Evolutionary conservation across 1,284 basidiomycete genomes (phyloP), one percentile per base, ranked within the genome.

Genomic region (Schizopora paradoxa): DNA sequence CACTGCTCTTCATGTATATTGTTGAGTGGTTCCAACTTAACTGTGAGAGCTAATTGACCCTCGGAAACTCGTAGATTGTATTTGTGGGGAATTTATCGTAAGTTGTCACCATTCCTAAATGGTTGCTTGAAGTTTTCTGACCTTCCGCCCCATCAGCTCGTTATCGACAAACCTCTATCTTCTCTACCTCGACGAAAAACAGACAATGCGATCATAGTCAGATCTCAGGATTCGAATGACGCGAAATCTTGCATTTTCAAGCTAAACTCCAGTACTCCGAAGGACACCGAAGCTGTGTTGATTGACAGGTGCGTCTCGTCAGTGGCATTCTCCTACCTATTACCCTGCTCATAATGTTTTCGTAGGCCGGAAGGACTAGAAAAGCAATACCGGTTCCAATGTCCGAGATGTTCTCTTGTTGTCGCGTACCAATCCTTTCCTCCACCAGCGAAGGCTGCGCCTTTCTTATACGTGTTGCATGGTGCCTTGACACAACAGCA

Each of bases 51-150:
- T 56, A 28, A 56, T 51, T 35, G 25, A 51, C 14, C 54, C 54
- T 22, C 49, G 7, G 33, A 25, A 21, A 11, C 26, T 25, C 29
- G 33, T 58, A 88, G 85, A 90, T 62, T 90, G 87, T 59, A 80
- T 90, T 48, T 89, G 86, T 62, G 86, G 86, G 58, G 86, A 89
- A 64, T 89, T 89, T 57, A 79, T 87, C 58, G 86, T 86, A 61
- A 56, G 84, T 74, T 34, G 13, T 31, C 5, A n/a, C n/a, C n/a
- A n/a, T n/a, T n/a, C 16, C 29, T 38, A 25, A 43, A 26, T 22
- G 13, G 32, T 46, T 25, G 49, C 51, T 41, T 42, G 48, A 38
- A 48, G 43, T 45, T 54, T 51, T 42, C 52, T 33, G 35, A 39
- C 38, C 37, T 27, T 53, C 46, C 25, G 7, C 10, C 8, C 23